A percentile compares a stretch with the other conserved stretches of the same genome.
These are phyloP conservation scores for Ceratocystis ficicola DNA, from an alignment of 2,329 filamentous ascomycete genomes.

Conservation along the genomic window DNA sequence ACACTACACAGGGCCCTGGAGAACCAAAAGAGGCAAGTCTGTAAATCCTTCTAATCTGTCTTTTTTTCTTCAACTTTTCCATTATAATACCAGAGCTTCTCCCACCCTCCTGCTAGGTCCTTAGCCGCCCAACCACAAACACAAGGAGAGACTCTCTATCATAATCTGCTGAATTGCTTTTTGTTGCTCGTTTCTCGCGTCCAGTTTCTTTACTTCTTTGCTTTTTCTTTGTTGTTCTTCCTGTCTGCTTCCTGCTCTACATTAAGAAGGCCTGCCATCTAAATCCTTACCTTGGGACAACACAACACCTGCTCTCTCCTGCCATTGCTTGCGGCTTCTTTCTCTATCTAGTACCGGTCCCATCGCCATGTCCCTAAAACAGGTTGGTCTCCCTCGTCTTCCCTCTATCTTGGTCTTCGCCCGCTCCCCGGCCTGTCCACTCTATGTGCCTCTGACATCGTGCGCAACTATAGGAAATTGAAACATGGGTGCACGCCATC, in stretches of 20 bases:
- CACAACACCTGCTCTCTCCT: neutral
- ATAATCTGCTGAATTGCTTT: neutral
- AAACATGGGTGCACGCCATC: slow-evolving; percentile 91
- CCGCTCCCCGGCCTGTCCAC: neutral
- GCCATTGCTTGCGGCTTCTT: neutral
- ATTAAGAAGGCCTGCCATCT: slow-evolving; percentile 1
- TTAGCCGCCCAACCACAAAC: slow-evolving; percentile 10
- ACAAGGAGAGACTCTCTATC: slow-evolving; percentile 2
- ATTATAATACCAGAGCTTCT: slow-evolving; percentile 19
- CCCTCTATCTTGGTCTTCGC: neutral
- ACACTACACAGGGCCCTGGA: neutral
- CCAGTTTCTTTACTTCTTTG: slow-evolving; percentile 16
- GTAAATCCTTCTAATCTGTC: neutral
- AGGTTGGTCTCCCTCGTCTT: slow-evolving; percentile 34
- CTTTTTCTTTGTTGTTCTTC: neutral
- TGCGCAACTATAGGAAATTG: slow-evolving; percentile 63
- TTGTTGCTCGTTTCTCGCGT: slow-evolving; percentile 13
- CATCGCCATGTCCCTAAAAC: slow-evolving; percentile 46
- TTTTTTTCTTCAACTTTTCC: neutral
- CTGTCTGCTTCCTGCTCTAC: slow-evolving; percentile 1
- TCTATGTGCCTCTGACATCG: neutral
- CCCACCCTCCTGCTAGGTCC: slow-evolving; percentile 7
- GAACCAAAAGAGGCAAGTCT: neutral
- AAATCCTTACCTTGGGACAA: neutral
- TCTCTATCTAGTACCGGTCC: slow-evolving; percentile 21